These are phyloP conservation scores for Stevia rebaudiana DNA, from an alignment of 140 eudicot genomes.

Conservation along the genomic window DNA sequence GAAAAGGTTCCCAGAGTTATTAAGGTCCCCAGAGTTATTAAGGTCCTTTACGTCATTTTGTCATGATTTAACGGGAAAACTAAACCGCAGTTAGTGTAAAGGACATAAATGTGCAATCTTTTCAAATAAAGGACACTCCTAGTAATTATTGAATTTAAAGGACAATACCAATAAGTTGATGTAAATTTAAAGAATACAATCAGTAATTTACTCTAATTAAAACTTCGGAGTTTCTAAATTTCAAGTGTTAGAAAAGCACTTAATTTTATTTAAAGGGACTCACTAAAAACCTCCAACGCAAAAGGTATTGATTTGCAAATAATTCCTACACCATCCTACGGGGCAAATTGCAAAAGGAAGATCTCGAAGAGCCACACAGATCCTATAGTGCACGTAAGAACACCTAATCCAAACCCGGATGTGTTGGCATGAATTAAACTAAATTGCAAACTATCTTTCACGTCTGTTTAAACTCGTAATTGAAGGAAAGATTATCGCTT, in stretches of 20 bases:
- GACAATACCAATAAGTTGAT: too few species aligned
- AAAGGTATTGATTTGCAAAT: conserved; percentile 4
- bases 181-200: too few species aligned
- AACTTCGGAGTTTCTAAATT: too few species aligned
- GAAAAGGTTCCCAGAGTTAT: too few species aligned
- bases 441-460: conserved; percentile 38
- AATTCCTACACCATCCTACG: neutral
- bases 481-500: conserved; percentile 22
- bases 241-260: conserved; percentile 1
- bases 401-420: conserved; percentile 62
- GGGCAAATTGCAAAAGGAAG: conserved; percentile 12
- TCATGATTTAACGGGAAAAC: too few species aligned
- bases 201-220: too few species aligned
- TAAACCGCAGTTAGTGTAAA: too few species aligned
- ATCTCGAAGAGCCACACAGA: conserved; percentile 19
- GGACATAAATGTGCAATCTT: too few species aligned
- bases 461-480: conserved; percentile 42
- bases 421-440: conserved; percentile 33
- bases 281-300: neutral
- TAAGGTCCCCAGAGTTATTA: too few species aligned
- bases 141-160: too few species aligned
- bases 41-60: too few species aligned
- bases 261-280: neutral
- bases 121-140: too few species aligned
- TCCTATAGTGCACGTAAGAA: conserved; percentile 24